Percentiles rank a stretch among this genome's conserved stretches.
These are phyloP conservation scores for Hymenoscyphus scutula DNA, from an alignment of 2,329 filamentous ascomycete species.

Conservation along the genomic window DNA sequence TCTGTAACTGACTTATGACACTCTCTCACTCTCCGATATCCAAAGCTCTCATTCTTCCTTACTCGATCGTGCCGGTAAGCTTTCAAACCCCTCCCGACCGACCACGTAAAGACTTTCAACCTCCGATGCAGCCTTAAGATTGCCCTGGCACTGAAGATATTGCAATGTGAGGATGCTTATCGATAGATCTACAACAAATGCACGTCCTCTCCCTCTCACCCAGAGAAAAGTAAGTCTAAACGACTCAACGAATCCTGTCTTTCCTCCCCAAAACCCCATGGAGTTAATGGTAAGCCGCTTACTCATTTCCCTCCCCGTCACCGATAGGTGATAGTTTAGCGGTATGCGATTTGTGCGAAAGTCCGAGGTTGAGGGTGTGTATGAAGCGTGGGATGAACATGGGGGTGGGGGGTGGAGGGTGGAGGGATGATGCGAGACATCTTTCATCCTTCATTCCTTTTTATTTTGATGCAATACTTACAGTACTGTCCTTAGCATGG, in stretches of 20 bases:
- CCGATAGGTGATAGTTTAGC: neutral
- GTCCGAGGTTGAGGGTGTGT: neutral
- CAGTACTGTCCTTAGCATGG: no score
- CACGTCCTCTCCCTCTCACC: neutral
- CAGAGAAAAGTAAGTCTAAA: neutral
- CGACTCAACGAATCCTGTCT: neutral
- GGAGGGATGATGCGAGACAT: constrained; percentile 1
- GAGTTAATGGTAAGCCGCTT: neutral
- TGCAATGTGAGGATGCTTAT: constrained; percentile 1
- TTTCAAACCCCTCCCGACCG: no score
- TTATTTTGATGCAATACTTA: no score
- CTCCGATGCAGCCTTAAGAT: neutral
- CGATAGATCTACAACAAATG: neutral
- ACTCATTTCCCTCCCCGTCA: neutral
- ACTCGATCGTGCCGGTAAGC: no score
- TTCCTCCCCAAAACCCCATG: neutral
- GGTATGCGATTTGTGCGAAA: neutral
- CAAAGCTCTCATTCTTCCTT: no score
- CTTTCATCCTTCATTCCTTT: neutral
- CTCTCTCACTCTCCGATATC: no score
- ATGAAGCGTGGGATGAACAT: neutral
- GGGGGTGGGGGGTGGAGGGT: neutral
- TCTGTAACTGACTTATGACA: no score
- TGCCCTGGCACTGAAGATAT: neutral
- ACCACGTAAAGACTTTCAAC: no score